Evolutionary conservation across 768 basidiomycete species (phyloP), one percentile per base, ranked within the genome.

Genomic region (Kwoniella pini): DNA sequence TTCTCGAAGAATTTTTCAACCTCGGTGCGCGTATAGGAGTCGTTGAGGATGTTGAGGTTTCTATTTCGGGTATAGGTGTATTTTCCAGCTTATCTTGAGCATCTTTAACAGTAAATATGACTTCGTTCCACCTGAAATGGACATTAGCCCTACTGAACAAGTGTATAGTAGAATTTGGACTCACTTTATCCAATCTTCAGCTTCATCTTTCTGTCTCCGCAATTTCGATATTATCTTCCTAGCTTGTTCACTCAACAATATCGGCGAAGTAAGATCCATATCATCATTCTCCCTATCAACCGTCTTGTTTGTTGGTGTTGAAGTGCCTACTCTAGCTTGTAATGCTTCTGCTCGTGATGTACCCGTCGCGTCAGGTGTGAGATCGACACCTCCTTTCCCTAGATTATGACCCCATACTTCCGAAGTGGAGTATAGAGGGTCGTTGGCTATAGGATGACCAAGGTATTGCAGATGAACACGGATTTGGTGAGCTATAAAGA

Each of bases 391-490:
- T 5, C 88, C 87, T 75, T 84, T 85, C 7, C 91, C 92, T 6
- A 89, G 75, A 17, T 84, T 83, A 26, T 81, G 77, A 31, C 91
- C 91, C 91, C 81, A 83, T 9, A 81, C 79, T 3, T 60, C 62
- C 0, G 64, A 19, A 60, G 89, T 88, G 17, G 88, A 88, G 78
- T 99, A 99, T 2, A 98, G 84, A 1, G 93, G 90, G 68, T 98
- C 96, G 74, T 99, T 98, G 11, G 91, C 90, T 64, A 99, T 92
- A 0, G 96, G 88, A 73, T 90, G 81, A 0, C 95, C 96, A 57
- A 99, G 85, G 78, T 84, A 97, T 79, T 98, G 96, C 2, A 99
- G 84, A 74, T 99, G 96, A 2, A 99, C 95, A 50, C 96, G 85
- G 59, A 98, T 90, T 79, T 99, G 96, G 80, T 99, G 96, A 0